Conservation (phyloP, 2,329 filamentous ascomycete genomes). For the Hypomyces perniciosus region DNA sequence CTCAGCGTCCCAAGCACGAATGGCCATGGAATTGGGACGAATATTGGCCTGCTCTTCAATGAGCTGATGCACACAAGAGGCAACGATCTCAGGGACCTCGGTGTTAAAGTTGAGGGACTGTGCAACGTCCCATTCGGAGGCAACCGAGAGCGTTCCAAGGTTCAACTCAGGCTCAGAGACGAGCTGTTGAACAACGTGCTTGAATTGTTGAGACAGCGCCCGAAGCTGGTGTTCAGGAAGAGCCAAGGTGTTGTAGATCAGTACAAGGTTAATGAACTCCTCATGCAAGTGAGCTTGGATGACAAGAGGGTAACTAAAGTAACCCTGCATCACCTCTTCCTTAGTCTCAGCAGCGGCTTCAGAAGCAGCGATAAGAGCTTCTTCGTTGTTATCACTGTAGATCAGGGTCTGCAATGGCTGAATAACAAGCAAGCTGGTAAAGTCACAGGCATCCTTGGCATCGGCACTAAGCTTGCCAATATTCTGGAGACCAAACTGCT, state of each 20-base stretch:
- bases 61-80: slow-evolving; percentile 10
- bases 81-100: slow-evolving; percentile 2
- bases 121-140: slow-evolving; percentile 3
- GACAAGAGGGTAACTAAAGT: slow-evolving; percentile 11
- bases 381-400: not conserved
- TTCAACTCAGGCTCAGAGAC: not conserved
- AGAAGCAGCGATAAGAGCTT: not conserved
- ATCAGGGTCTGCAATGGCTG: slow-evolving; percentile 4
- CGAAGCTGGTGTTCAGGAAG: slow-evolving; percentile 1
- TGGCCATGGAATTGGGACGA: slow-evolving; percentile 4
- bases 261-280: slow-evolving; percentile 1
- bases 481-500: slow-evolving; percentile 20
- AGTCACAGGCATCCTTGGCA: slow-evolving; percentile 15
- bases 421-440: slow-evolving; percentile 17
- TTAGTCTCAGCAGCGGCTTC: not conserved
- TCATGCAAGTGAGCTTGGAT: slow-evolving; percentile 6
- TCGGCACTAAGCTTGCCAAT: slow-evolving; percentile 15
- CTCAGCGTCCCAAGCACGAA: slow-evolving; percentile 18
- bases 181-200: slow-evolving; percentile 6
- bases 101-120: slow-evolving; percentile 6
- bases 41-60: slow-evolving; percentile 6
- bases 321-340: slow-evolving; percentile 5
- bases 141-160: slow-evolving; percentile 2
- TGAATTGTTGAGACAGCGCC: slow-evolving; percentile 9
- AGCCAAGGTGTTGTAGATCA: slow-evolving; percentile 1